Evolutionary conservation across 1,284 basidiomycete genomes (phyloP).

Genomic region (Ceraceosorus bombacis): DNA sequence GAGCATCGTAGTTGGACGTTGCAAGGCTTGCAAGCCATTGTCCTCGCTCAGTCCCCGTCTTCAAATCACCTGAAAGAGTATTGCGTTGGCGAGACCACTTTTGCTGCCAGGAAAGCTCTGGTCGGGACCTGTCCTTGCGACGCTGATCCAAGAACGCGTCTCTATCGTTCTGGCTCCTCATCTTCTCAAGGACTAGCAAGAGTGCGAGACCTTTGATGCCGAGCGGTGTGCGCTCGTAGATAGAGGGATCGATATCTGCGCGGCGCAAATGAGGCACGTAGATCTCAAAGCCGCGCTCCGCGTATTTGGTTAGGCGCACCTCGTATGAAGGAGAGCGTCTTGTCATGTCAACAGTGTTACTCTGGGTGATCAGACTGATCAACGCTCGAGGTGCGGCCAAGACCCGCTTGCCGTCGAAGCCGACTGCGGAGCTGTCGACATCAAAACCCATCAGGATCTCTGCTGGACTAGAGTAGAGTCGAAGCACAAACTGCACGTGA

Average conservation of each 20-base stretch:
- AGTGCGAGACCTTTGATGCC: constrained; percentile 4
- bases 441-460: background rate
- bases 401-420: background rate
- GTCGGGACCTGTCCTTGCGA: background rate
- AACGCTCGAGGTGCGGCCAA: background rate
- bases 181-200: constrained; percentile 1
- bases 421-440: background rate
- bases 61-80: background rate
- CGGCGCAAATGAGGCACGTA: background rate
- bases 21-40: background rate
- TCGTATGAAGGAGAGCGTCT: background rate
- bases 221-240: background rate
- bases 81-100: background rate
- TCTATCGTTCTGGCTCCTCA: background rate
- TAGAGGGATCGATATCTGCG: background rate
- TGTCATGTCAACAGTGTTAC: background rate
- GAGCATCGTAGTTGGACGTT: background rate
- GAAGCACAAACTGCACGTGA: background rate
- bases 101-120: background rate
- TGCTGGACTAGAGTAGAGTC: background rate
- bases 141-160: background rate
- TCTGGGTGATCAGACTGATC: background rate
- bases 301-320: background rate
- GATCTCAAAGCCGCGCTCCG: background rate
- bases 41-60: background rate